Conservation (phyloP, 208 protist species). For the Crithidia acanthocephali region DNA sequence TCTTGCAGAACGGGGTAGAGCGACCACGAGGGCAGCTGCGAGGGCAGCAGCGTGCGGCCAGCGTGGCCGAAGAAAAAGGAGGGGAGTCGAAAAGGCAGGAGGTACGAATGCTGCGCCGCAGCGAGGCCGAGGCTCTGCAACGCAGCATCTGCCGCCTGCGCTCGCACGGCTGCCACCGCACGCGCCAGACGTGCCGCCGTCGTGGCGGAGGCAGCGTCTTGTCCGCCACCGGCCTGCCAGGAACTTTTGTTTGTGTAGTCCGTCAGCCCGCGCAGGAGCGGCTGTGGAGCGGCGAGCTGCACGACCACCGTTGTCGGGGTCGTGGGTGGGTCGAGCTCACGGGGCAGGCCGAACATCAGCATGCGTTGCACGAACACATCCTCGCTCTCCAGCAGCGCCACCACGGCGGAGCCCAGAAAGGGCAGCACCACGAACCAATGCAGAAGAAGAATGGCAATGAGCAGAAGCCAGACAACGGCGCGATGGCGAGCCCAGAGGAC, state of each 20-base stretch:
- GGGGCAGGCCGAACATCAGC: conserved; percentile 5
- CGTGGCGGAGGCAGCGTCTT: neutral
- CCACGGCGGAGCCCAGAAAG: neutral
- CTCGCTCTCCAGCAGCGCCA: conserved; percentile 20
- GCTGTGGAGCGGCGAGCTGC: neutral
- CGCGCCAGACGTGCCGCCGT: neutral
- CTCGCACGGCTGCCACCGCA: neutral
- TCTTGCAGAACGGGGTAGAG: conserved; percentile 9
- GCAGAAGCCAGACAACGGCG: neutral
- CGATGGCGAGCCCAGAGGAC: conserved; percentile 15
- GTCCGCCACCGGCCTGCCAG: neutral
- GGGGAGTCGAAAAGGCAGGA: neutral
- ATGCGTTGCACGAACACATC: conserved; percentile 17
- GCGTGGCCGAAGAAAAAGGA: neutral
- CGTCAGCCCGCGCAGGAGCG: neutral
- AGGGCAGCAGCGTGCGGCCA: neutral
- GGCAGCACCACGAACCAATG: conserved; percentile 12
- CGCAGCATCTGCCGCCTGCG: neutral
- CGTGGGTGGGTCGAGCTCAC: conserved; percentile 8
- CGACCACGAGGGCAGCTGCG: conserved; percentile 33
- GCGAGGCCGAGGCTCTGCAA: neutral
- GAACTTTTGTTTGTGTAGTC: neutral
- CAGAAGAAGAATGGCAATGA: neutral
- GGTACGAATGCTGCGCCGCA: neutral
- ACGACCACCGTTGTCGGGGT: neutral